Evolutionary conservation across 805 yeast genomes (phyloP).

Genomic region (Ogataea pignaliae): DNA sequence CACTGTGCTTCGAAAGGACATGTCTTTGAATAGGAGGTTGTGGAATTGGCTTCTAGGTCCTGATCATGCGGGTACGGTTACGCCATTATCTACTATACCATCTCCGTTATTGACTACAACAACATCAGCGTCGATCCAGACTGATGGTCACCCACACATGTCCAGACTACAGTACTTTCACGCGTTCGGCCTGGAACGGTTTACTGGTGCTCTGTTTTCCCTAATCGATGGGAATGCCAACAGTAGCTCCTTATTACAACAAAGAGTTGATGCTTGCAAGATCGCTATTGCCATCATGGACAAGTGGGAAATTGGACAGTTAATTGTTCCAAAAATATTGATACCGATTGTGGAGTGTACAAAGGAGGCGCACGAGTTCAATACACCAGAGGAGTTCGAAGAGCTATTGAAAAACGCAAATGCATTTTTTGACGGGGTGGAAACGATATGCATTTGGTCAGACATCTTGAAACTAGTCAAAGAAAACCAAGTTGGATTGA

Average conservation of each 20-base stretch:
- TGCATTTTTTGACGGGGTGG: constrained; percentile 81
- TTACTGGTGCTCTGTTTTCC: constrained; percentile 51
- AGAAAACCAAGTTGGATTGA: constrained; percentile 39
- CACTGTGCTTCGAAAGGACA: constrained; percentile 76
- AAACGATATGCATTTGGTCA: constrained; percentile 74
- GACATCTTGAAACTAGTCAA: constrained; percentile 45
- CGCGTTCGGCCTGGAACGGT: constrained; percentile 45
- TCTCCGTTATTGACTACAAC: neutral
- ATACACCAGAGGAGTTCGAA: constrained; percentile 25
- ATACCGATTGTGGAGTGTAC: constrained; percentile 58
- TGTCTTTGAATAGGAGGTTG: constrained; percentile 89
- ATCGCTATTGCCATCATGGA: constrained; percentile 78
- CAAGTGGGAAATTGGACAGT: constrained; percentile 88
- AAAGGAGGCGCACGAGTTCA: constrained; percentile 24
- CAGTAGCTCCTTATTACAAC: constrained; percentile 22
- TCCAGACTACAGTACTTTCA: constrained; percentile 54
- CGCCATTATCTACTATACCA: constrained; percentile 6
- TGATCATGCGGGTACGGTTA: constrained; percentile 30
- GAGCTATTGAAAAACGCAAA: constrained; percentile 57
- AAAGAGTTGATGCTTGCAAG: constrained; percentile 48
- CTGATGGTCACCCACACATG: constrained; percentile 8
- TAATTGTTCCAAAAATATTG: constrained; percentile 65
- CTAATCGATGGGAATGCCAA: constrained; percentile 34
- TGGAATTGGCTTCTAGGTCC: constrained; percentile 95
- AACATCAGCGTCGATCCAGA: neutral